Evolutionary conservation across 192 early-diverging fungal genomes (phyloP), one percentile per base, ranked within the genome.

Genomic region (Globomyces pollinis-pini): DNA sequence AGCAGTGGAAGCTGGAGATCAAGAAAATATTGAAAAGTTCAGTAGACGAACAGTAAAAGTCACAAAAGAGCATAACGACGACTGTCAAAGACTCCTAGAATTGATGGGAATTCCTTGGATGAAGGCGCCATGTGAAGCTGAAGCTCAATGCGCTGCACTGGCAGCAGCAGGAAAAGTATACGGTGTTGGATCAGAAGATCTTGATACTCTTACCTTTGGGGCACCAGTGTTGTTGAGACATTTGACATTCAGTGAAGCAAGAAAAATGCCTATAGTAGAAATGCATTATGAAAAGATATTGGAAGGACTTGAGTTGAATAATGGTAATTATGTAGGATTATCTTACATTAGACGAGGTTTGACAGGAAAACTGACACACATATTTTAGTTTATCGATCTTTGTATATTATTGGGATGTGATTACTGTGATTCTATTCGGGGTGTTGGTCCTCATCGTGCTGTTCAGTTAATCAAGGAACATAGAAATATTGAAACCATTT

Each of bases 331-430:
- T n/a, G n/a, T n/a, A n/a, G n/a, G n/a, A n/a, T n/a, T n/a, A n/a
- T 76, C n/a, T n/a, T n/a, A n/a, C n/a, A n/a, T n/a, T n/a, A n/a
- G n/a, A 64, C 41, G 53, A 8, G 21, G 20, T 16, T 34, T 32
- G 5, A 32, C 42, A 32, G 5, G 13, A 16, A 21, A 38, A 8
- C 77, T 94, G n/a, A n/a, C n/a, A n/a, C n/a, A n/a, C n/a, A n/a
- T n/a, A n/a, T n/a, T n/a, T n/a, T n/a, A n/a, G 84, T 95, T 99
- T 55, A 90, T 96, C n/a, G 96, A 99, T 61, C 66, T 99, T 44
- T 96, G 94, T 69, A 96, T 99, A 57, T 63, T 99, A 42, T 74
- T 99, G 20, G 96, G 96, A 50, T 99, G 96, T 72, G 96, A 99
- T 66, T 99, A 99, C 71, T 91, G 88, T 54, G 93, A 96, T 54